Conservation (phyloP, 148 eudicot genomes). For the Rhododendron vialii region DNA sequence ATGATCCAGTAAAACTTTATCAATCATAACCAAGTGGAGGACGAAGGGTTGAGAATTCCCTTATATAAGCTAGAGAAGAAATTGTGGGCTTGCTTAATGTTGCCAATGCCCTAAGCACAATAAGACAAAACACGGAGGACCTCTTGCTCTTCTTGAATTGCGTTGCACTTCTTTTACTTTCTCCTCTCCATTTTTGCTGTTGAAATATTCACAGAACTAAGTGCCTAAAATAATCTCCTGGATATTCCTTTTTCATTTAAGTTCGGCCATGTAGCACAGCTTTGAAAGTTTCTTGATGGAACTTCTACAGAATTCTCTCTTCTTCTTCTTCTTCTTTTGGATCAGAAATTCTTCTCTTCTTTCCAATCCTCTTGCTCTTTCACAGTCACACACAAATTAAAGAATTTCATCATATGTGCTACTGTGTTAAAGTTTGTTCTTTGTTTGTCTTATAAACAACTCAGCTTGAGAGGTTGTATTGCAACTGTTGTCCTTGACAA, state of each 20-base stretch:
- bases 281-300: background rate
- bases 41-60: no score
- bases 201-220: background rate
- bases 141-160: background rate
- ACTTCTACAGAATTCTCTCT: background rate
- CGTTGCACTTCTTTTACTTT: background rate
- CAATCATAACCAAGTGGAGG: no score
- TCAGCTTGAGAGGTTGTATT: slow-evolving; percentile 1
- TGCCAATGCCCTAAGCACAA: background rate
- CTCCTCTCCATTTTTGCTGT: background rate
- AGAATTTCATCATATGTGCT: background rate
- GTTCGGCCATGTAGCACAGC: background rate
- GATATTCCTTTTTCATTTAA: background rate
- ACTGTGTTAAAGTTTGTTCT: background rate
- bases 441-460: background rate
- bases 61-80: background rate
- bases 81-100: background rate
- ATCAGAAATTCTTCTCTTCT: background rate
- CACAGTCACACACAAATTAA: background rate
- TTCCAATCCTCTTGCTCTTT: background rate
- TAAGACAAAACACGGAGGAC: background rate
- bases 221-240: background rate
- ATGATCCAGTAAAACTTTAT: no score
- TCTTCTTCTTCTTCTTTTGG: no score
- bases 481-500: background rate